These are phyloP conservation scores for Blastobotrys malaysiensis DNA, from an alignment of 1,139 yeast genomes.

Conservation along the genomic window DNA sequence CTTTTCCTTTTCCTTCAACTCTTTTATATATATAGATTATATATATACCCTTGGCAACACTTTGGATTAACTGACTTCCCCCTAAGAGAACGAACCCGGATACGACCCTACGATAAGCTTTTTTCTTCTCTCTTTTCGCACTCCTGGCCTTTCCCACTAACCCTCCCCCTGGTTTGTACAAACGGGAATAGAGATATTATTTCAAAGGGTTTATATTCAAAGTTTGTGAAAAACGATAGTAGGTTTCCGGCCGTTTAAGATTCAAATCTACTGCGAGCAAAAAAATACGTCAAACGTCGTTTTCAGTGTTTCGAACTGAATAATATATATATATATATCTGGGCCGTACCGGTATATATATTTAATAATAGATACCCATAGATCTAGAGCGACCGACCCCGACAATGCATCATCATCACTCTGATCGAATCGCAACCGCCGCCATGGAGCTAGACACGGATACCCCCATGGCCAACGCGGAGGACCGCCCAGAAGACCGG, in stretches of 20 bases:
- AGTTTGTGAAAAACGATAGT: background rate
- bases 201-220: background rate
- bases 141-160: too few relatives aligned
- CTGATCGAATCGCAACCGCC: background rate
- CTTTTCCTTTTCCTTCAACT: background rate
- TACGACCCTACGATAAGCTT: background rate
- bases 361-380: background rate
- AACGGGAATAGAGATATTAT: background rate
- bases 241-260: background rate
- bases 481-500: too few relatives aligned
- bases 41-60: too few relatives aligned
- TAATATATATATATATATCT: background rate
- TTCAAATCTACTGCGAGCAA: background rate
- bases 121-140: background rate
- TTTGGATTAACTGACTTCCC: too few relatives aligned
- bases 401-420: background rate
- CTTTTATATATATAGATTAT: too few relatives aligned
- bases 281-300: background rate
- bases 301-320: background rate
- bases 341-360: background rate
- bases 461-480: constrained; percentile 12
- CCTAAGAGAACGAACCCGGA: background rate
- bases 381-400: background rate
- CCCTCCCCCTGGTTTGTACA: background rate
- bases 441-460: constrained; percentile 8